These are phyloP conservation scores for Cyberlindnera petersonii DNA, from an alignment of 805 yeast genomes.

Conservation along the genomic window DNA sequence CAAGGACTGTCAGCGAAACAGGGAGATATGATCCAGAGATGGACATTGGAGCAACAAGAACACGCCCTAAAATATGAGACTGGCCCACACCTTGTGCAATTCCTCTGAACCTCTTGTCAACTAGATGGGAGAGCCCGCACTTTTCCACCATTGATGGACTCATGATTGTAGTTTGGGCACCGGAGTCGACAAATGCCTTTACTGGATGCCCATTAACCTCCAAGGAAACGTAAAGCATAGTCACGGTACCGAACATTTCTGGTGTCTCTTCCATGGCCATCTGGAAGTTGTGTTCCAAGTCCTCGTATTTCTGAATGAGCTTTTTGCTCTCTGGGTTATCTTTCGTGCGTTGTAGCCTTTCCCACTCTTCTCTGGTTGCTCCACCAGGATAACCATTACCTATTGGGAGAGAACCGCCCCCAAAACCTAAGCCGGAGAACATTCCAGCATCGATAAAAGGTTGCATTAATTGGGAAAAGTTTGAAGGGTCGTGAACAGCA, in stretches of 20 bases:
- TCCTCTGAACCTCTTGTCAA: slow-evolving; percentile 78
- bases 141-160: slow-evolving; percentile 72
- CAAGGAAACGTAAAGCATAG: slow-evolving; percentile 77
- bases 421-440: slow-evolving; percentile 28
- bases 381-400: slow-evolving; percentile 10
- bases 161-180: slow-evolving; percentile 88
- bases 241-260: slow-evolving; percentile 78
- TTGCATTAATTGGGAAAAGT: slow-evolving; percentile 41
- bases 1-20: slow-evolving; percentile 68
- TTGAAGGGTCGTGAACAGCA: slow-evolving; percentile 43
- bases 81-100: slow-evolving; percentile 90
- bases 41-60: slow-evolving; percentile 83
- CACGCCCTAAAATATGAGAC: slow-evolving; percentile 71
- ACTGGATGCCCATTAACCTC: slow-evolving; percentile 77
- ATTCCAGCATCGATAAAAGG: slow-evolving; percentile 7
- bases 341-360: slow-evolving; percentile 55
- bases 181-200: slow-evolving; percentile 94
- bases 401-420: too few species aligned
- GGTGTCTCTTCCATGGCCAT: slow-evolving; percentile 86
- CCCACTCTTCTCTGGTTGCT: slow-evolving; percentile 38
- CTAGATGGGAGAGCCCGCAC: slow-evolving; percentile 63
- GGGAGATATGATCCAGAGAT: slow-evolving; percentile 65
- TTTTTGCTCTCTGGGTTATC: slow-evolving; percentile 67
- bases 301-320: slow-evolving; percentile 60
- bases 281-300: slow-evolving; percentile 73